Evolutionary conservation across 306 rosid species (phyloP).

Genomic region (Prunus padus): DNA sequence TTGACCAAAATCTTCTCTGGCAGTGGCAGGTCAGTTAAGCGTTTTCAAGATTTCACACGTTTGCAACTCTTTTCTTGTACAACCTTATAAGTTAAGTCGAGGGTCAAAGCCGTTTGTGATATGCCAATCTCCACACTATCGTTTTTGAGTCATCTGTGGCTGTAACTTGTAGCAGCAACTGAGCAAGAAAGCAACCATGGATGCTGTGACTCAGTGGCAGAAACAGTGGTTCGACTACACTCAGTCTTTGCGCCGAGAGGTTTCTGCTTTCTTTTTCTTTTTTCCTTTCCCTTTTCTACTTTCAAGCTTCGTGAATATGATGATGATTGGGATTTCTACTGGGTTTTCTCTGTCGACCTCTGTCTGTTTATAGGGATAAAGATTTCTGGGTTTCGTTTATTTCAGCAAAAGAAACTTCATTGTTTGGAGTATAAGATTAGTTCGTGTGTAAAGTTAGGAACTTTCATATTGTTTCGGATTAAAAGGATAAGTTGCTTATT

Average conservation of each 20-base stretch:
- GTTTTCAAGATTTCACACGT: neutral
- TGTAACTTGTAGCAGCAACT: no score
- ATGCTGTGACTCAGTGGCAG: conserved; percentile 46
- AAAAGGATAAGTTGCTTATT: neutral
- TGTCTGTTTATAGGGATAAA: neutral
- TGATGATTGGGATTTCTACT: neutral
- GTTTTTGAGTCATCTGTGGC: neutral
- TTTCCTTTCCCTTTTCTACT: neutral
- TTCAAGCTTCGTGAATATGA: neutral
- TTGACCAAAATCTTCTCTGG: neutral
- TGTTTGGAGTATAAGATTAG: neutral
- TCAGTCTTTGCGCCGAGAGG: conserved; percentile 53
- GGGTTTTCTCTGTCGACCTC: neutral
- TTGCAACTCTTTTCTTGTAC: neutral
- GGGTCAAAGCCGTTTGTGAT: neutral
- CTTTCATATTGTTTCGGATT: neutral
- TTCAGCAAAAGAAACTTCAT: conserved; percentile 1
- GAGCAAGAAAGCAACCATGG: conserved; percentile 44
- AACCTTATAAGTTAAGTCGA: neutral
- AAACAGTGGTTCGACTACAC: conserved; percentile 44
- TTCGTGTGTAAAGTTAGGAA: neutral
- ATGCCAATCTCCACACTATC: neutral
- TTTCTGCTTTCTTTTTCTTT: conserved; percentile 6
- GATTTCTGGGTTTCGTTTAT: neutral
- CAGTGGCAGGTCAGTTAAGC: conserved; percentile 1